Percentiles rank a stretch among this genome's conserved stretches.
phyloP scores from a whole-genome alignment of 306 rosid species.

The Pueraria montana region DNA sequence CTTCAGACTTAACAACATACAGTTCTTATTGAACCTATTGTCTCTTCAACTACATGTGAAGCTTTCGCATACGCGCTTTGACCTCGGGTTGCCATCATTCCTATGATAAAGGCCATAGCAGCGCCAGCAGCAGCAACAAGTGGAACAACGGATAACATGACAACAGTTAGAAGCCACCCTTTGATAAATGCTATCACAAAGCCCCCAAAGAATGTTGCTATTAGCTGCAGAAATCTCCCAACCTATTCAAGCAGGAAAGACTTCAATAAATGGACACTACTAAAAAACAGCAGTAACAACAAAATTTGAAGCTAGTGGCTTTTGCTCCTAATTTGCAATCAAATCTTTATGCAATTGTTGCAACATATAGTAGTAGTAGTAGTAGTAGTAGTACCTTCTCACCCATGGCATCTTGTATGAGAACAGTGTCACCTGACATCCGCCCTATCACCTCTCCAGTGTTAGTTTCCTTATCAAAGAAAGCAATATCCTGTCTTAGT shows the following conservation, averaged over 20 bases:
- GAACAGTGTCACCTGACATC: slow-evolving; percentile 92
- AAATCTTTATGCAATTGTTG: not conserved
- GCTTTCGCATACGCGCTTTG: slow-evolving; percentile 80
- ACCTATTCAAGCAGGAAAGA: slow-evolving; percentile 60
- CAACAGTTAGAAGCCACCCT: slow-evolving; percentile 86
- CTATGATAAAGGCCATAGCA: slow-evolving; percentile 56
- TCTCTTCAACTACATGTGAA: slow-evolving; percentile 77
- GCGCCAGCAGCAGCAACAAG: slow-evolving; percentile 68
- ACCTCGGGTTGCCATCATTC: slow-evolving; percentile 67
- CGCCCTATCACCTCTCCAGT: slow-evolving; percentile 88
- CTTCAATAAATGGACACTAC: not conserved
- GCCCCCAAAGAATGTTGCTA: slow-evolving; percentile 75
- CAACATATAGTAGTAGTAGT: not conserved
- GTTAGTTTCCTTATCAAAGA: slow-evolving; percentile 84
- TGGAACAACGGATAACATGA: slow-evolving; percentile 71
- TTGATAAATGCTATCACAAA: slow-evolving; percentile 71
- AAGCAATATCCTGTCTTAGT: slow-evolving; percentile 77
- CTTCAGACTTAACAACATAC: slow-evolving; percentile 53
- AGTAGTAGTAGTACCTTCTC: slow-evolving; percentile 70
- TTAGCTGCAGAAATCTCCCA: slow-evolving; percentile 72
- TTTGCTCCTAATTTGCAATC: not conserved
- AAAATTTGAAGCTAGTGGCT: slow-evolving; percentile 2
- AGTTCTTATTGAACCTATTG: slow-evolving; percentile 84
- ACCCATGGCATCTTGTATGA: slow-evolving; percentile 93
- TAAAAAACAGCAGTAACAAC: not conserved